Evolutionary conservation across 192 early-diverging fungal species (phyloP).

Genomic region (Neocallimastix lanati): DNA sequence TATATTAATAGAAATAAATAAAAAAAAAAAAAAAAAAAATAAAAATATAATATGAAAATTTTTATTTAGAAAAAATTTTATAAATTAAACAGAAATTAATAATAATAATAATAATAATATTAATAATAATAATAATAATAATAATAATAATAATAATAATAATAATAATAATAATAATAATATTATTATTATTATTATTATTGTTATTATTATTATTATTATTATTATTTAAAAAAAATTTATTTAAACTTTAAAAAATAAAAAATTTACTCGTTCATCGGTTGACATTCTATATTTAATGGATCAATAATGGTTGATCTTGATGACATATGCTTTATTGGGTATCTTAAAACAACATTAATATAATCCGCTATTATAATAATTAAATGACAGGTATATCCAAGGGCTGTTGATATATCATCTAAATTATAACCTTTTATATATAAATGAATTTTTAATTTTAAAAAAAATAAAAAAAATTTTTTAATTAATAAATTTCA

Average conservation of each 20-base stretch:
- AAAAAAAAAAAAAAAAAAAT: background rate
- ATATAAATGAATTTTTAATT: no score
- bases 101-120: no score
- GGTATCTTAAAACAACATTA: slow-evolving; percentile 48
- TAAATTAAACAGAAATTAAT: no score
- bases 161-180: no score
- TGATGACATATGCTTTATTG: slow-evolving; percentile 55
- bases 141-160: no score
- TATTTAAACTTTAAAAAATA: no score
- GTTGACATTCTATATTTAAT: slow-evolving; percentile 19
- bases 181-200: no score
- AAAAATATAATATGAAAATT: background rate
- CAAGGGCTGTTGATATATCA: slow-evolving; percentile 42
- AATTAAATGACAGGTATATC: slow-evolving; percentile 47
- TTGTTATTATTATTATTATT: no score
- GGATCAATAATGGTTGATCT: slow-evolving; percentile 39
- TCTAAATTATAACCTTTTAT: slow-evolving; percentile 37
- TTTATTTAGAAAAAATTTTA: slow-evolving; percentile 22
- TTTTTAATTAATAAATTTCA: no score
- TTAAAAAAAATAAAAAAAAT: no score
- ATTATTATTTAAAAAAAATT: no score
- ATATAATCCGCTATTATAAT: slow-evolving; percentile 52
- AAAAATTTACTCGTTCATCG: background rate
- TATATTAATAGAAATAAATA: background rate
- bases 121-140: no score